Percentiles rank a stretch among this genome's conserved stretches.
These are phyloP conservation scores for Lasiosphaeriaceae sp. DNA, from an alignment of 495 filamentous ascomycete species.

Conservation along the genomic window DNA sequence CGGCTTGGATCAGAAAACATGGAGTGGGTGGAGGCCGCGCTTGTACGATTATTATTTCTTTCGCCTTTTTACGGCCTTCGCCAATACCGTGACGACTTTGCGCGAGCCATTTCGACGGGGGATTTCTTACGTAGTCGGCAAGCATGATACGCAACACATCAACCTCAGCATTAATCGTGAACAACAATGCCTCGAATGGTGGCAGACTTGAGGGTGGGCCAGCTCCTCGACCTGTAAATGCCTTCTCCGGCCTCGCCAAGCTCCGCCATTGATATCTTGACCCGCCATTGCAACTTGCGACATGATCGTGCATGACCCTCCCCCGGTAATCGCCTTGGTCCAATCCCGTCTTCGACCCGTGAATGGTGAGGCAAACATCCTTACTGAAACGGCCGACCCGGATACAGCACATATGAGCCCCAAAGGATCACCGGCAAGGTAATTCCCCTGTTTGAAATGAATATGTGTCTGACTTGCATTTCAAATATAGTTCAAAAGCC, in stretches of 20 bases:
- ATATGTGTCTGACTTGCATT: too few relatives aligned
- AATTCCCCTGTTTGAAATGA: too few relatives aligned
- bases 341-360: background rate
- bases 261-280: conserved; percentile 7
- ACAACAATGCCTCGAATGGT: conserved; percentile 16
- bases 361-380: background rate
- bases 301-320: conserved; percentile 11
- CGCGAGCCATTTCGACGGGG: conserved; percentile 22
- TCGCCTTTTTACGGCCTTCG: conserved; percentile 30
- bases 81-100: conserved; percentile 31
- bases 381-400: too few relatives aligned
- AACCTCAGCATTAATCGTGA: conserved; percentile 26
- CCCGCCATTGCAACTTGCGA: conserved; percentile 18
- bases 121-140: conserved; percentile 33
- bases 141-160: conserved; percentile 30
- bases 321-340: background rate
- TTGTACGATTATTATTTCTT: conserved; percentile 35
- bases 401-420: too few relatives aligned
- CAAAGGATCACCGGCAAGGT: too few relatives aligned
- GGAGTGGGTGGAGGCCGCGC: conserved; percentile 29
- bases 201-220: conserved; percentile 9
- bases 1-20: conserved; percentile 27
- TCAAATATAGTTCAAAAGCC: too few relatives aligned
- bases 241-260: conserved; percentile 11
- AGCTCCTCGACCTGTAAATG: conserved; percentile 9